These are phyloP conservation scores for Salisapilia sapeloensis DNA, from an alignment of 352 stramenopile genomes.

Conservation along the genomic window DNA sequence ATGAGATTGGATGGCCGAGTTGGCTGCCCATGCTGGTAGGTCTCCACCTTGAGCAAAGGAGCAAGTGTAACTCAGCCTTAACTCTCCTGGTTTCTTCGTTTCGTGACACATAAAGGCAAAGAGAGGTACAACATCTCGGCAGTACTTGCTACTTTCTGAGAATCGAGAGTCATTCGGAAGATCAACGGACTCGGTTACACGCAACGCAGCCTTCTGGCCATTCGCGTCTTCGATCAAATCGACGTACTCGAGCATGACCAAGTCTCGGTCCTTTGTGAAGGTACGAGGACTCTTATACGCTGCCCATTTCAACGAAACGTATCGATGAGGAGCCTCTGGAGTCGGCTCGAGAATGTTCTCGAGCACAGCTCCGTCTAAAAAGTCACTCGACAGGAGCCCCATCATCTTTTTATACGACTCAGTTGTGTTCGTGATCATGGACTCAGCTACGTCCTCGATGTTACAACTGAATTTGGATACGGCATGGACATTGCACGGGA, in stretches of 20 bases:
- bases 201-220: slow-evolving; percentile 67
- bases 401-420: slow-evolving; percentile 76
- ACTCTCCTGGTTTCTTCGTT: slow-evolving; percentile 55
- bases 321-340: slow-evolving; percentile 39
- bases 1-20: slow-evolving; percentile 74
- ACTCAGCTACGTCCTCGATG: slow-evolving; percentile 70
- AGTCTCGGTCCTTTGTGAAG: slow-evolving; percentile 64
- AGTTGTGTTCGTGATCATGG: slow-evolving; percentile 67
- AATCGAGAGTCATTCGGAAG: slow-evolving; percentile 34
- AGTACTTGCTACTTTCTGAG: slow-evolving; percentile 43
- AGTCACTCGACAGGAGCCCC: slow-evolving; percentile 66
- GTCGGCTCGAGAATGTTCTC: slow-evolving; percentile 66
- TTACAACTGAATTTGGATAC: slow-evolving; percentile 64
- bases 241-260: slow-evolving; percentile 77
- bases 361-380: slow-evolving; percentile 65
- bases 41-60: slow-evolving; percentile 77
- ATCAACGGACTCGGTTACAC: slow-evolving; percentile 73
- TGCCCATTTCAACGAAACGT: slow-evolving; percentile 74
- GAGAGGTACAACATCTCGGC: slow-evolving; percentile 55
- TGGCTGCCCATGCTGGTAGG: slow-evolving; percentile 62
- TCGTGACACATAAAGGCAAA: slow-evolving; percentile 82
- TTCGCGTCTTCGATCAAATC: slow-evolving; percentile 79
- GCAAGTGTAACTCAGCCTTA: slow-evolving; percentile 77
- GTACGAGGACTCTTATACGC: slow-evolving; percentile 71
- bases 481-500: slow-evolving; percentile 75